phyloP scores from a whole-genome alignment of 768 basidiomycete genomes.

The Lentinula aciculospora region DNA sequence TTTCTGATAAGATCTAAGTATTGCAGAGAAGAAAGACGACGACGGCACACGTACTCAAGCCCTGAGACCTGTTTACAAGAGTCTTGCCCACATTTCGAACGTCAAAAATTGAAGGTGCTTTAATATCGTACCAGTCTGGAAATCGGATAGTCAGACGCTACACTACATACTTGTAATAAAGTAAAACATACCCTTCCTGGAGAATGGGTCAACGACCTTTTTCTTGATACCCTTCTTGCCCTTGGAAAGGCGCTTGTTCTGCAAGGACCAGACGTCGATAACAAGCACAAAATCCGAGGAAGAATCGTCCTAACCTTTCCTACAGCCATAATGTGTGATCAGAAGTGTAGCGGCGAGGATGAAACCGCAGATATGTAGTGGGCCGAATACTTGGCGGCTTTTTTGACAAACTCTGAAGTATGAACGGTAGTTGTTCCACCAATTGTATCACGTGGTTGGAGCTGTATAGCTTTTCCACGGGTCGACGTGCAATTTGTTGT shows the following conservation, averaged over 20 bases:
- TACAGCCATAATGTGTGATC: slow-evolving; percentile 69
- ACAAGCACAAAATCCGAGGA: not conserved
- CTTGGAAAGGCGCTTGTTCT: slow-evolving; percentile 99
- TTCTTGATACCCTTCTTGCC: slow-evolving; percentile 99
- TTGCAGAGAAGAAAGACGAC: slow-evolving; percentile 5
- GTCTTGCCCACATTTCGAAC: slow-evolving; percentile 97
- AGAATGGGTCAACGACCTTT: slow-evolving; percentile 99
- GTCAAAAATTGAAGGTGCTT: slow-evolving; percentile 97
- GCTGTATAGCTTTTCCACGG: slow-evolving; percentile 5
- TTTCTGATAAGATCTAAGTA: slow-evolving; percentile 53
- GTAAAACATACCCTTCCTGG: slow-evolving; percentile 78
- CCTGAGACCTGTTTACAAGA: slow-evolving; percentile 95
- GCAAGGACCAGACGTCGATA: slow-evolving; percentile 9
- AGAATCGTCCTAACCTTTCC: slow-evolving; percentile 59
- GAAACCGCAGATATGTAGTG: slow-evolving; percentile 30
- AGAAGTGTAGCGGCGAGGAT: slow-evolving; percentile 29
- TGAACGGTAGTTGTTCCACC: slow-evolving; percentile 37
- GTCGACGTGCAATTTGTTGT: no score
- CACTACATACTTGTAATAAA: not conserved
- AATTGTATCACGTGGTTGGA: slow-evolving; percentile 16
- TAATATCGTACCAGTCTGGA: slow-evolving; percentile 99
- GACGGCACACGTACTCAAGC: slow-evolving; percentile 72
- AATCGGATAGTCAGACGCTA: not conserved
- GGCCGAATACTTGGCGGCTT: slow-evolving; percentile 8
- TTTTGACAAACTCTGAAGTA: slow-evolving; percentile 20